phyloP scores from a whole-genome alignment of 768 basidiomycete species.

The Tephrocybe sp. region DNA sequence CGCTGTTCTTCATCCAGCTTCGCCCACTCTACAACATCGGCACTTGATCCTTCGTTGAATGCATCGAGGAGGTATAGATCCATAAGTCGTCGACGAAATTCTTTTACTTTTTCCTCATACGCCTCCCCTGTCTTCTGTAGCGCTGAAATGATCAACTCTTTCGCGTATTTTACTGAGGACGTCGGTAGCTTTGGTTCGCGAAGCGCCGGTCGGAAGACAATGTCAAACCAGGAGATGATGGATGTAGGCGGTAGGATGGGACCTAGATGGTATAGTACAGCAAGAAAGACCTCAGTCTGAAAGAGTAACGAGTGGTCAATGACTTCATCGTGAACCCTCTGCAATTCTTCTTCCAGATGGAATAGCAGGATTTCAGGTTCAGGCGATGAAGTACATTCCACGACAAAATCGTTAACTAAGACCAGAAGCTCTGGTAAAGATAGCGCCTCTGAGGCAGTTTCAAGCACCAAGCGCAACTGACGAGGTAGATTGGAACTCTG shows the following conservation, averaged over 20 bases:
- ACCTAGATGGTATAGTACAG: constrained; percentile 61
- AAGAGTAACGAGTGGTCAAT: constrained; percentile 62
- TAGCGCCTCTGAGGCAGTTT: constrained; percentile 49
- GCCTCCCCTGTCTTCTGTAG: constrained; percentile 50
- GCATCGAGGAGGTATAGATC: constrained; percentile 80
- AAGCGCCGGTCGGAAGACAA: constrained; percentile 73
- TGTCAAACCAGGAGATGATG: constrained; percentile 83
- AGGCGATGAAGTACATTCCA: constrained; percentile 45
- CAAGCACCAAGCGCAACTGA: constrained; percentile 60
- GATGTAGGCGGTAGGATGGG: constrained; percentile 64
- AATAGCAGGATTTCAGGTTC: constrained; percentile 43
- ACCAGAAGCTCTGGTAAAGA: constrained; percentile 49
- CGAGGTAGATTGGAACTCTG: constrained; percentile 41
- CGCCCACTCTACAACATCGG: constrained; percentile 76
- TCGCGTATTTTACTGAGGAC: constrained; percentile 60
- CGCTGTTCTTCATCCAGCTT: constrained; percentile 63
- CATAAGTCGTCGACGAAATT: constrained; percentile 68
- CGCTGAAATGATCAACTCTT: constrained; percentile 68
- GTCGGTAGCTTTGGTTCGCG: constrained; percentile 71
- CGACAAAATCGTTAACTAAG: constrained; percentile 56
- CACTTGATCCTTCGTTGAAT: constrained; percentile 70
- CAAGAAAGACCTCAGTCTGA: constrained; percentile 68
- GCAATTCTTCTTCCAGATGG: constrained; percentile 68
- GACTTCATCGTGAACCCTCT: constrained; percentile 57
- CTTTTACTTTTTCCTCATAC: constrained; percentile 48